Evolutionary conservation across 106 monocot species (phyloP).

Genomic region (Alisma plantagoaquatica): DNA sequence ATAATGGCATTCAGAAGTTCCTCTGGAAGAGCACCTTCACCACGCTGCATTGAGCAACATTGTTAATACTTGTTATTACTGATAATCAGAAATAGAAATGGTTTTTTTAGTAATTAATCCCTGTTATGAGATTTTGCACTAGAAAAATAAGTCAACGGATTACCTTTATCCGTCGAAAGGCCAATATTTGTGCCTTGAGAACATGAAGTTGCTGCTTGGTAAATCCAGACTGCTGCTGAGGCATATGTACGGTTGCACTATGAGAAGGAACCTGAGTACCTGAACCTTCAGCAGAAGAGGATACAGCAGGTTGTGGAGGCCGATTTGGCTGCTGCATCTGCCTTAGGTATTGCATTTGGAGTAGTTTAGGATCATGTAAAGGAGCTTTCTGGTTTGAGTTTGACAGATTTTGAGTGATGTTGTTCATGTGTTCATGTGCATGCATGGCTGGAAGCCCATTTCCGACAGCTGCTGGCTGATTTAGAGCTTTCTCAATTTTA

Average conservation of each 20-base stretch:
- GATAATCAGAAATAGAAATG: not conserved
- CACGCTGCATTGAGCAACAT: no score
- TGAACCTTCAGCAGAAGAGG: conserved; percentile 19
- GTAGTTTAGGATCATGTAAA: conserved; percentile 18
- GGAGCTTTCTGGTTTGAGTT: conserved; percentile 24
- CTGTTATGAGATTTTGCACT: not conserved
- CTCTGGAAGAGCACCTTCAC: conserved; percentile 69
- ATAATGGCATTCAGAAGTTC: conserved; percentile 81
- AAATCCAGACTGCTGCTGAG: conserved; percentile 45
- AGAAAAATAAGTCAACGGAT: not conserved
- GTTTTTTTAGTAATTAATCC: not conserved
- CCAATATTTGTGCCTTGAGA: conserved; percentile 96
- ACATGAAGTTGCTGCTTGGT: conserved; percentile 91
- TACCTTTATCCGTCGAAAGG: conserved; percentile 93
- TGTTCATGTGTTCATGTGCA: conserved; percentile 33
- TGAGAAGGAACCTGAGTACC: conserved; percentile 25
- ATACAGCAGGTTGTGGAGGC: conserved; percentile 15
- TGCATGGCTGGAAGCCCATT: conserved; percentile 32
- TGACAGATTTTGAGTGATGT: conserved; percentile 24
- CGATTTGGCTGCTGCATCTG: conserved; percentile 33
- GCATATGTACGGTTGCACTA: conserved; percentile 16
- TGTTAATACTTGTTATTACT: no score
- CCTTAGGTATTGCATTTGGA: conserved; percentile 36
- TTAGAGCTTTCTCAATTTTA: conserved; percentile 31
- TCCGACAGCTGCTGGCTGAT: conserved; percentile 17